Evolutionary conservation across 139 green algal genomes (phyloP).

Genomic region (Parachlorella kessleri): DNA sequence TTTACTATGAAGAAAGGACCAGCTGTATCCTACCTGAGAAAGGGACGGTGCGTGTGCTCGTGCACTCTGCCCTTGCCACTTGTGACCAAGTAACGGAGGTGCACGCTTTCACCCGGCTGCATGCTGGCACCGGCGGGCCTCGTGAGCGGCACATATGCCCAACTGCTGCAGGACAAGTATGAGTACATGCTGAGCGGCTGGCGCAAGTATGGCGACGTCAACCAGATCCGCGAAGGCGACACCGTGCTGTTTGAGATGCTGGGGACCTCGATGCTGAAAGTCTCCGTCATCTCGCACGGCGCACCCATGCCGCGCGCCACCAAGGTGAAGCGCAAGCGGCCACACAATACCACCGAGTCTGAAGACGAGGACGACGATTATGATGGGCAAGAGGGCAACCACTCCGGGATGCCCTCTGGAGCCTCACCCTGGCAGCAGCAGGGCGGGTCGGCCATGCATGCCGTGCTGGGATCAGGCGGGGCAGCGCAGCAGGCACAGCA

Average conservation of each 20-base stretch:
- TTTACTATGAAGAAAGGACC: too few species aligned
- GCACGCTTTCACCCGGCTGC: too few species aligned
- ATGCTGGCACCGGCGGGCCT: too few species aligned
- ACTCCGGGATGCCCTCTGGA: background rate
- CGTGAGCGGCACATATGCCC: too few species aligned
- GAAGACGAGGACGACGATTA: background rate
- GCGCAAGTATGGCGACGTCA: conserved; percentile 22
- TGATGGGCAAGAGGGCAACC: background rate
- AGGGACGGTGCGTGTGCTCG: too few species aligned
- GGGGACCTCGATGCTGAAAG: conserved; percentile 9
- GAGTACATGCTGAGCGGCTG: conserved; percentile 50
- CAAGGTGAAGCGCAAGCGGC: background rate
- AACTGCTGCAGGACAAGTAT: conserved; percentile 43
- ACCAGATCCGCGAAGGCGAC: conserved; percentile 28
- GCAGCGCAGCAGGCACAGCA: background rate
- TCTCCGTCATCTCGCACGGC: background rate
- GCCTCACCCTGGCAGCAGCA: background rate
- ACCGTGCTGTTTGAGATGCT: conserved; percentile 34
- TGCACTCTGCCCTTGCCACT: too few species aligned
- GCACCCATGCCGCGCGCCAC: background rate
- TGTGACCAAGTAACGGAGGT: too few species aligned
- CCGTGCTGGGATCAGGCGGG: background rate
- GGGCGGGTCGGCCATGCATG: background rate
- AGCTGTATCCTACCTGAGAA: too few species aligned
- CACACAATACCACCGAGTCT: background rate